A percentile compares a stretch with the other conserved stretches of the same genome.
Evolutionary conservation across 139 green algal species (phyloP).

Genomic region (Coelastrella sp.): DNA sequence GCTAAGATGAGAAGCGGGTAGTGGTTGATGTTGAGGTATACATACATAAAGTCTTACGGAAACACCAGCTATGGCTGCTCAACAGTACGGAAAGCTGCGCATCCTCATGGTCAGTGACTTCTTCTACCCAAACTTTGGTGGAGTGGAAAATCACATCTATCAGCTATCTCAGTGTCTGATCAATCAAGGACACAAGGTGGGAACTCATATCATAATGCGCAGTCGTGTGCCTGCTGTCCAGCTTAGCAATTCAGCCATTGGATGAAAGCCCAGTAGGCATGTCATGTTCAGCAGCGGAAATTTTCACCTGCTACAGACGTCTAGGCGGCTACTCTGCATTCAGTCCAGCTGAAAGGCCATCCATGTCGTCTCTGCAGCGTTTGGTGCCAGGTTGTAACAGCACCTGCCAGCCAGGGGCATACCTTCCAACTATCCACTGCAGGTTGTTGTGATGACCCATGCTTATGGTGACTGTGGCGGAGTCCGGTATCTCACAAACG

Average conservation of each 20-base stretch:
- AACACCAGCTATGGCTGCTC: not conserved
- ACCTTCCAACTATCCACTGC: not conserved
- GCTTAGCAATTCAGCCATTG: not conserved
- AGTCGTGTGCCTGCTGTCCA: not conserved
- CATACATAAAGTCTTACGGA: no score
- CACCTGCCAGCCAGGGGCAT: not conserved
- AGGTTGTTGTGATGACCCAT: constrained; percentile 66
- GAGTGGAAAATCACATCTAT: constrained; percentile 98
- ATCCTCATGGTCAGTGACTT: constrained; percentile 97
- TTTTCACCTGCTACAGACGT: no score
- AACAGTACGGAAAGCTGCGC: not conserved
- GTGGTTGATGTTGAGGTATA: no score
- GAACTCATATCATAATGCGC: not conserved
- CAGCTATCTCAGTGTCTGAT: constrained; percentile 93
- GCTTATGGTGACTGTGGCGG: constrained; percentile 71
- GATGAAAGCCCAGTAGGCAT: not conserved
- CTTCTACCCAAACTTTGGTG: constrained; percentile 95
- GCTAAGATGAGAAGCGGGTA: no score
- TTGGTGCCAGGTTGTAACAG: not conserved
- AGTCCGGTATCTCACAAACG: constrained; percentile 90
- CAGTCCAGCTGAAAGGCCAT: no score
- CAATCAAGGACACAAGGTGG: constrained; percentile 83
- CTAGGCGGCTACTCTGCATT: no score
- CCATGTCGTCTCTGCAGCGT: not conserved
- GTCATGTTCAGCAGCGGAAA: not conserved